Conservation (phyloP, 345 rosid genomes). For the Excoecaria cochinchinensis region DNA sequence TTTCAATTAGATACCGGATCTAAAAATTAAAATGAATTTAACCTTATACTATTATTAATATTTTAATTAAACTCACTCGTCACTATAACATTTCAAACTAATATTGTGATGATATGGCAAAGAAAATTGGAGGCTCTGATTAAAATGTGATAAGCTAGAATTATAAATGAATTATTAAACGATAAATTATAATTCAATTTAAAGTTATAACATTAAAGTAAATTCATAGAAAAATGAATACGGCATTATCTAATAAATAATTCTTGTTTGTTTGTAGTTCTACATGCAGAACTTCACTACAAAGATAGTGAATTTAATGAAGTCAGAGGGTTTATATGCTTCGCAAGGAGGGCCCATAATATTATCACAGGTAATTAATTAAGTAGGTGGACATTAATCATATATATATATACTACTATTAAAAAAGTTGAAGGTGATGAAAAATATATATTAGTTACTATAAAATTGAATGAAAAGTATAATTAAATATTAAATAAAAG, state of each 20-base stretch:
- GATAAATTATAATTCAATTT: too few relatives aligned
- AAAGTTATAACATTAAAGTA: too few relatives aligned
- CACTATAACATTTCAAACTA: too few relatives aligned
- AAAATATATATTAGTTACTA: background rate
- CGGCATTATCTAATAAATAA: background rate
- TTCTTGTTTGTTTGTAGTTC: constrained; percentile 34
- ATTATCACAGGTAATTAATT: constrained; percentile 55
- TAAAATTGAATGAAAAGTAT: too few relatives aligned
- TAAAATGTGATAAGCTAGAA: too few relatives aligned
- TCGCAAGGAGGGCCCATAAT: constrained; percentile 92
- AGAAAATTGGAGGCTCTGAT: too few relatives aligned
- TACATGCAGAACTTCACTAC: constrained; percentile 62
- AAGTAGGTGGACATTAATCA: background rate
- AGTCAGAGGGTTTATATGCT: constrained; percentile 59
- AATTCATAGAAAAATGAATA: background rate
- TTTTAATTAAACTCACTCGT: too few relatives aligned
- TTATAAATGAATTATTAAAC: too few relatives aligned
- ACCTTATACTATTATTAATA: too few relatives aligned
- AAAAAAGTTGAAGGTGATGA: background rate
- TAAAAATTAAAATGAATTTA: too few relatives aligned
- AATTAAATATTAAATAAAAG: background rate
- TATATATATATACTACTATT: background rate
- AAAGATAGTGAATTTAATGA: constrained; percentile 66
- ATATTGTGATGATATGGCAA: too few relatives aligned
- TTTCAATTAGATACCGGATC: too few relatives aligned